These are phyloP conservation scores for Boletus speciosus DNA, from an alignment of 768 basidiomycete species.

Conservation along the genomic window DNA sequence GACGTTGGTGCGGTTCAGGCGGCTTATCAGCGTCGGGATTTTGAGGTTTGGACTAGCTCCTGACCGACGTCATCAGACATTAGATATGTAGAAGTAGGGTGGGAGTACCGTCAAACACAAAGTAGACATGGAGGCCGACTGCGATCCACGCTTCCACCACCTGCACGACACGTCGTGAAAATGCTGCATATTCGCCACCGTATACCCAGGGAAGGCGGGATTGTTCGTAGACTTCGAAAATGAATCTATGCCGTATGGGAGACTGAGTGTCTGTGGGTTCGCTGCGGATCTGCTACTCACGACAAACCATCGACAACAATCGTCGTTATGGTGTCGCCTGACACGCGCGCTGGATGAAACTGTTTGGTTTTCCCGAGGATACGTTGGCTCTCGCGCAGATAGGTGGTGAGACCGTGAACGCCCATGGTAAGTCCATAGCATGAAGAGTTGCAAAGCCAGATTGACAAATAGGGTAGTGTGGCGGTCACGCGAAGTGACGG, in stretches of 20 bases:
- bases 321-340: slow-evolving; percentile 30
- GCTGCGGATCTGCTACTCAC: slow-evolving; percentile 46
- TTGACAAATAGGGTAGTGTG: slow-evolving; percentile 1
- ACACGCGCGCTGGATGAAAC: slow-evolving; percentile 17
- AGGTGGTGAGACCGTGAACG: slow-evolving; percentile 50
- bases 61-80: slow-evolving; percentile 27
- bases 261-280: slow-evolving; percentile 5
- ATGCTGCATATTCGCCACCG: slow-evolving; percentile 72
- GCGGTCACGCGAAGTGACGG: not conserved
- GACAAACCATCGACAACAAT: slow-evolving; percentile 85
- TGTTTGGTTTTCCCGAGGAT: slow-evolving; percentile 36
- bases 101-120: slow-evolving; percentile 76
- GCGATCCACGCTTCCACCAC: slow-evolving; percentile 66
- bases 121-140: slow-evolving; percentile 60
- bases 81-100: slow-evolving; percentile 1
- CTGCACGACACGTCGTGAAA: slow-evolving; percentile 43
- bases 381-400: slow-evolving; percentile 44
- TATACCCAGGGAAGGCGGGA: slow-evolving; percentile 79
- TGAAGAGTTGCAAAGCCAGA: not conserved
- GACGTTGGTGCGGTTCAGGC: slow-evolving; percentile 55
- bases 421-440: slow-evolving; percentile 38
- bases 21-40: slow-evolving; percentile 60
- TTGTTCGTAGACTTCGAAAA: slow-evolving; percentile 60
- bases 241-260: slow-evolving; percentile 51
- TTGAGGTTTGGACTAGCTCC: slow-evolving; percentile 72